Base-by-base conservation (phyloP, 202 grass and related monocot species). In the Hordeum pubiflorum region DNA sequence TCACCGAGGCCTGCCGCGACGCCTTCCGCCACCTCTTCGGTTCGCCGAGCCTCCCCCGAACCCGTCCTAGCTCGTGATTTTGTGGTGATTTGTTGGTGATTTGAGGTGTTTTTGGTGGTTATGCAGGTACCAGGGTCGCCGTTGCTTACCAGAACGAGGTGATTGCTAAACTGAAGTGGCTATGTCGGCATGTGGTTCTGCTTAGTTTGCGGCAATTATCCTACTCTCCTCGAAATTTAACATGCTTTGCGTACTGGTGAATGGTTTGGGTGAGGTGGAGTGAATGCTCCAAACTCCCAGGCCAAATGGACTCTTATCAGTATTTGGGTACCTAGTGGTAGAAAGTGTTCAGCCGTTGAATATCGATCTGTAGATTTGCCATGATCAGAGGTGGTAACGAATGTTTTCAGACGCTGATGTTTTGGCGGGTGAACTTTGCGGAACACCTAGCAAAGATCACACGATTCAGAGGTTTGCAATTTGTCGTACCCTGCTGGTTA, bases 1-100 rank as follows among this genome's bases (percentile, higher is more conserved):
- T 98, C 74, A 93, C 93, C 36, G 96, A 98, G 76, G 92, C 96
- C 43, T 98, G 90, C 92, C 96, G 92, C 73, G 96, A 98, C 32
- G 96, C 92, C 36, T 93, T 95, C 71, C 90, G 92, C 63, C 92
- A 95, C 76, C 85, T 95, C 38, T 98, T 98, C 17, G 96, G 96
- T 97, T 21, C 34, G 56, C 2, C 34, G 63, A 65, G 4, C 15
- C 10, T 48, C 71, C 5, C 2, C 14, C 20, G 0, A 18, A 2
- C 58, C 74, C 39, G 40, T 54, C 12, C 2, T 82, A 67, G 36
- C 40, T 72, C 56, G 7, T 29, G 7, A 9, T 0, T 76, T 56
- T 14, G 5, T 22, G 23, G 2, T 4, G 54, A 66, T 84, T 32
- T 37, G 18, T 58, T 54, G 58, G 14, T 84, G 18, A 72, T 72